Evolutionary conservation across 371 early-diverging fungal species (phyloP), one percentile per base, ranked within the genome.

Genomic region (Mucor saturninus): DNA sequence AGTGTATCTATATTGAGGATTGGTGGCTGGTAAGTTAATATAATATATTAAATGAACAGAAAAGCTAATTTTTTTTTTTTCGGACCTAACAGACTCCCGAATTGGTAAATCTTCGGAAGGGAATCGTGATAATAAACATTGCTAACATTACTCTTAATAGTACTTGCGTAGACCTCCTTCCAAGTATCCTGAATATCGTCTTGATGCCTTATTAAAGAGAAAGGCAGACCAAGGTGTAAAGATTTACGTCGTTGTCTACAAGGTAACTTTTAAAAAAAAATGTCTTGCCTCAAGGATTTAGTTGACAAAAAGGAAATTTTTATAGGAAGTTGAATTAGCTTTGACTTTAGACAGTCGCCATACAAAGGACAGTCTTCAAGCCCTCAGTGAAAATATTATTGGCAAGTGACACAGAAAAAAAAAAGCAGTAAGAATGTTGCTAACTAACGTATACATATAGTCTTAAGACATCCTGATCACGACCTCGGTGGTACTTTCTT

Each of bases 151-250:
- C 38, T 37, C 15, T 49, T 13, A 8, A 21, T 61, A 90, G 83
- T 94, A 92, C 72, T 77, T 97, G 64, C 84, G 89, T n/a, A 79
- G 95, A 31, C 94, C 94, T 8, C 84, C 89, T 14, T 76, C 83
- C 57, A 77, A 87, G 39, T 83, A 93, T 63, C 86, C 90, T 39
- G 87, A 89, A 58, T 93, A 85, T 67, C 90, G 98, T 50, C 61
- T 97, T 29, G 98, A 97, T 65, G 72, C 84, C 15, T 71, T 96
- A 49, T 78, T 97, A 39, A 86, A 93, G 76, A 78, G 83, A 69
- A 93, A 94, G 72, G 98, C 98, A 5, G 86, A 87, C 69, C 81
- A 94, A 72, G 96, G 96, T 40, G 91, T 97, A 30, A 88, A 86
- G 72, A 93, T 97, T 59, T 95, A 91, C 69, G 84, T 97, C 51